A percentile compares a stretch with the other conserved stretches of the same genome.
These are phyloP conservation scores for Colletotrichum eleusines DNA, from an alignment of 2,329 filamentous ascomycete species.

Conservation along the genomic window DNA sequence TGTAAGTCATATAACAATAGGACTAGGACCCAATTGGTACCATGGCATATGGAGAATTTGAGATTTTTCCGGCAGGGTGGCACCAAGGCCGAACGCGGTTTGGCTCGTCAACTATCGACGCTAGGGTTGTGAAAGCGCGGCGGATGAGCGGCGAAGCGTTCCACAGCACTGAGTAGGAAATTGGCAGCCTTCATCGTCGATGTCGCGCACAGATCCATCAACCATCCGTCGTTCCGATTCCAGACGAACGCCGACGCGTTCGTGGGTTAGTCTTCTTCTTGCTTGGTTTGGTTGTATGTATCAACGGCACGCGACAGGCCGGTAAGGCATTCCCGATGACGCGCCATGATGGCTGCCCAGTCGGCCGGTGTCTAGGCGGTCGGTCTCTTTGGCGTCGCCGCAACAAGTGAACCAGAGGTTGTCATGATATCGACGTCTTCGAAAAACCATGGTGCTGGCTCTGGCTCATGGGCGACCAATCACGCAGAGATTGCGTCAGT, in stretches of 20 bases:
- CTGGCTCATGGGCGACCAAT: background rate
- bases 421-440: conserved; percentile 27
- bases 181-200: conserved; percentile 17
- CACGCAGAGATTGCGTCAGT: conserved; percentile 31
- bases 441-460: background rate
- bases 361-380: conserved; percentile 4
- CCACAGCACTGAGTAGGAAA: conserved; percentile 23
- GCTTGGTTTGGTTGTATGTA: too few relatives aligned
- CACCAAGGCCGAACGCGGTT: conserved; percentile 35
- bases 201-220: conserved; percentile 22
- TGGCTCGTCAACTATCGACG: conserved; percentile 23
- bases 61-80: conserved; percentile 33
- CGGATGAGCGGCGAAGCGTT: conserved; percentile 19
- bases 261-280: background rate
- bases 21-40: conserved; percentile 1
- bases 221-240: conserved; percentile 8
- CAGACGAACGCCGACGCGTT: background rate
- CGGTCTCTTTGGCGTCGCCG: background rate
- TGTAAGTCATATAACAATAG: conserved; percentile 22
- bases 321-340: conserved; percentile 30
- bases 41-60: conserved; percentile 16
- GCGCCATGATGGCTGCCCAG: conserved; percentile 30
- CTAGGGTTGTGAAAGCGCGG: conserved; percentile 17
- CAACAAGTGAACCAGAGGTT: background rate
- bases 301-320: background rate